Conservation (phyloP, 805 yeast species). For the Ogataea chonburiensis region DNA sequence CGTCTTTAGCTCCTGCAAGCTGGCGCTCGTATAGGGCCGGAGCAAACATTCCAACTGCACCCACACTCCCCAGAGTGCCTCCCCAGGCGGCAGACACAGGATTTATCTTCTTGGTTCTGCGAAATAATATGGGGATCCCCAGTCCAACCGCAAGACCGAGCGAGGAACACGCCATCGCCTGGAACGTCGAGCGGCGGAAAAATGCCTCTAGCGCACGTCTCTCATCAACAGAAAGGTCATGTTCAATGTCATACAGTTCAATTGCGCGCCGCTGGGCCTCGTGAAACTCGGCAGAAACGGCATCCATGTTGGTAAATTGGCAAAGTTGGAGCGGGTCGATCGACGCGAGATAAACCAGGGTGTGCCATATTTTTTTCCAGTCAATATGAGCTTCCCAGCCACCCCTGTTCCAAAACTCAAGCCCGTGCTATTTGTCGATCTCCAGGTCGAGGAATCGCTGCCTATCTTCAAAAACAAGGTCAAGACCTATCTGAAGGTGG, state of each 20-base stretch:
- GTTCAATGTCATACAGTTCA: conserved; percentile 50
- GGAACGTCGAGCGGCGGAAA: conserved; percentile 40
- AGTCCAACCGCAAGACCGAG: conserved; percentile 39
- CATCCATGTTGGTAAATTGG: conserved; percentile 9
- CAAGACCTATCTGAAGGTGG: conserved; percentile 31
- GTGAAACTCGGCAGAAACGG: conserved; percentile 21
- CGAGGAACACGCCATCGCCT: conserved; percentile 28
- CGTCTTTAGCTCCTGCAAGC: conserved; percentile 31
- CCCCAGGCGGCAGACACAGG: conserved; percentile 42
- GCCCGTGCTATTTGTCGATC: conserved; percentile 39
- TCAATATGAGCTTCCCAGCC: conserved; percentile 17
- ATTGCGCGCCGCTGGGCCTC: conserved; percentile 44
- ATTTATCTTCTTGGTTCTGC: conserved; percentile 37
- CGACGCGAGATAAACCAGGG: too few species aligned
- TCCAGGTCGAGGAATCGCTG: conserved; percentile 36
- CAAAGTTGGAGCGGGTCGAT: neutral
- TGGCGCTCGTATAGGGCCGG: conserved; percentile 33
- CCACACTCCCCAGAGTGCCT: conserved; percentile 35
- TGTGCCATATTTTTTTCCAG: too few species aligned
- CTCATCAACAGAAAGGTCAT: conserved; percentile 39
- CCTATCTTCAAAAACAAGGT: conserved; percentile 29
- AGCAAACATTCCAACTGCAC: conserved; percentile 36
- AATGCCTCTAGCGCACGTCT: conserved; percentile 41
- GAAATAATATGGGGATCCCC: conserved; percentile 40
- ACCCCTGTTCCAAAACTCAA: conserved; percentile 29